A percentile compares a stretch with the other conserved stretches of the same genome.
Conservation (phyloP, 2,329 filamentous ascomycete genomes). For the Raffaelea deltoideospora region DNA sequence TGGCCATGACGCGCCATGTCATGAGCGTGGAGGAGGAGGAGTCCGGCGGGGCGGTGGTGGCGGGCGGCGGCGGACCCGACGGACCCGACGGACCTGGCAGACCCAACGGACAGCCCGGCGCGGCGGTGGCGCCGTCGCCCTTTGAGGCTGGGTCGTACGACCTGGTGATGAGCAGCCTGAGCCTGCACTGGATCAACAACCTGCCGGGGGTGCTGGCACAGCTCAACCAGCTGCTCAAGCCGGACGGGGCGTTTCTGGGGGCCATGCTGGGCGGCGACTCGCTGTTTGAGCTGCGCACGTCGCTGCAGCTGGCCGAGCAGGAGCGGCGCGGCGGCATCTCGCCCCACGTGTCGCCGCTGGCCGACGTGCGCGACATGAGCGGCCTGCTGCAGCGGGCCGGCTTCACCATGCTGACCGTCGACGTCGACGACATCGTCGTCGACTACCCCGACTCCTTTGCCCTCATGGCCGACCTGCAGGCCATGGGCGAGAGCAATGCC, state of each 20-base stretch:
- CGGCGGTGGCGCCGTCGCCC: conserved; percentile 39
- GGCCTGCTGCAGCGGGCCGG: conserved; percentile 74
- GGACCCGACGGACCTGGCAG: neutral
- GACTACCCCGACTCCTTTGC: conserved; percentile 84
- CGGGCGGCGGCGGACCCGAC: neutral
- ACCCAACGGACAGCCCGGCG: neutral
- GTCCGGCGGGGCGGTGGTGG: conserved; percentile 2
- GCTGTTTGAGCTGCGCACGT: conserved; percentile 83
- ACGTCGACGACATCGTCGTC: conserved; percentile 93
- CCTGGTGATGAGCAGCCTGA: conserved; percentile 75
- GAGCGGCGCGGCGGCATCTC: conserved; percentile 85
- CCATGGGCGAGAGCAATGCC: conserved; percentile 92
- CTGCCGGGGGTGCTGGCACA: conserved; percentile 72
- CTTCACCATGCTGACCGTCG: conserved; percentile 91
- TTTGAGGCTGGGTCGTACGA: conserved; percentile 66
- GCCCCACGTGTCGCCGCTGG: conserved; percentile 79
- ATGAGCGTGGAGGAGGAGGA: conserved; percentile 48
- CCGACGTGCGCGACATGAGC: conserved; percentile 82
- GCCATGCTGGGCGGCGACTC: conserved; percentile 96
- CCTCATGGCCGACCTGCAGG: conserved; percentile 84
- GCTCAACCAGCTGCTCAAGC: conserved; percentile 76
- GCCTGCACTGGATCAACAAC: conserved; percentile 96
- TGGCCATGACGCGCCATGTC: conserved; percentile 60
- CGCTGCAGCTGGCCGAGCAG: conserved; percentile 80
- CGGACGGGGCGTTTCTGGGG: conserved; percentile 80